phyloP scores from a whole-genome alignment of 495 filamentous ascomycete species.

The Penicillium tannophilum region DNA sequence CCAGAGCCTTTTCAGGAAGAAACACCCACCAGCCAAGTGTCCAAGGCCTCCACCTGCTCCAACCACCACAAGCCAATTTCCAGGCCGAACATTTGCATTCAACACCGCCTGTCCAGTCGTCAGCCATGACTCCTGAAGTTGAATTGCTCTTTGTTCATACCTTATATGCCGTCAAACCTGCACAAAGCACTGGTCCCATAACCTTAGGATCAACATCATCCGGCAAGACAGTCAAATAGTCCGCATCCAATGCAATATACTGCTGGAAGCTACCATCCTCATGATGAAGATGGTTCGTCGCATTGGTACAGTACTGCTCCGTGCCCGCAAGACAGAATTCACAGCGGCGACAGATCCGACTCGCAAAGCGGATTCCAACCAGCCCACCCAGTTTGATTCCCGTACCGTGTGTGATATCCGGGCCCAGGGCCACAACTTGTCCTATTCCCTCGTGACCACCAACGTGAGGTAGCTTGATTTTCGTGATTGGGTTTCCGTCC shows the following conservation, averaged over 20 bases:
- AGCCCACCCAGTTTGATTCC: constrained; percentile 41
- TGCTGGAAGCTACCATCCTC: constrained; percentile 53
- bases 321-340: constrained; percentile 49
- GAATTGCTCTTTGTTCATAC: constrained; percentile 8
- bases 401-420: constrained; percentile 27
- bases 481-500: constrained; percentile 49
- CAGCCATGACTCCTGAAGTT: not conserved
- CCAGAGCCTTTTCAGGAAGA: not conserved
- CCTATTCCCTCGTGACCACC: constrained; percentile 55
- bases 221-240: constrained; percentile 47
- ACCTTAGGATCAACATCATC: constrained; percentile 47
- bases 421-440: constrained; percentile 43
- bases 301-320: constrained; percentile 47
- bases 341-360: constrained; percentile 50
- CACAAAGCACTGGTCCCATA: constrained; percentile 50
- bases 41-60: constrained; percentile 55
- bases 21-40: constrained; percentile 43
- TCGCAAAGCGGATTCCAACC: constrained; percentile 51
- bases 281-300: constrained; percentile 53
- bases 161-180: constrained; percentile 44
- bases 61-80: constrained; percentile 49
- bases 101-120: constrained; percentile 35
- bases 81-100: constrained; percentile 42
- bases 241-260: constrained; percentile 50
- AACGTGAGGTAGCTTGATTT: constrained; percentile 51